Conservation (phyloP, 2,329 filamentous ascomycete species). For the Trichoderma aggressivum region DNA sequence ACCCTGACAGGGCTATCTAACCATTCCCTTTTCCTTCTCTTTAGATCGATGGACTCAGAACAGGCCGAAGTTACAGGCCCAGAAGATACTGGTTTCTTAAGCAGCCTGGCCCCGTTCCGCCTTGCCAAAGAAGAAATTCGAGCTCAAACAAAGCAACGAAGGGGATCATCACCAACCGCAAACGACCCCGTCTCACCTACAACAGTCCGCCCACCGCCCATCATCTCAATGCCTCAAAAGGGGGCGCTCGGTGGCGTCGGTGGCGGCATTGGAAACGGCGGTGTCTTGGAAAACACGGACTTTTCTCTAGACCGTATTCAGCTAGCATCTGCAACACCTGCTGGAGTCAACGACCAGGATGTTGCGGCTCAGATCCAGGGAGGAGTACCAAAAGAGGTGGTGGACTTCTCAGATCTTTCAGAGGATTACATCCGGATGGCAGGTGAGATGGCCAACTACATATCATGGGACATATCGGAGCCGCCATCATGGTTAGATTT, state of each 20-base stretch:
- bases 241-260: background rate
- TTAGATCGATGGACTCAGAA: background rate
- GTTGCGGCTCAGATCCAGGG: background rate
- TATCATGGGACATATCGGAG: slow-evolving; percentile 14
- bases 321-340: slow-evolving; percentile 6
- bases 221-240: slow-evolving; percentile 12
- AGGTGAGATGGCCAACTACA: slow-evolving; percentile 12
- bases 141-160: background rate
- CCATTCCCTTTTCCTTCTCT: background rate
- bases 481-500: slow-evolving; percentile 7
- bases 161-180: background rate
- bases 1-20: background rate
- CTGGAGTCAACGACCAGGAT: background rate
- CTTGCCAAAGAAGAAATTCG: slow-evolving; percentile 8
- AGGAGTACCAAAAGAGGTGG: background rate
- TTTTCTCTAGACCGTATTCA: slow-evolving; percentile 9
- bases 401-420: background rate
- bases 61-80: slow-evolving; percentile 7
- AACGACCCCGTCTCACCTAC: background rate
- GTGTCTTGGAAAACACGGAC: background rate
- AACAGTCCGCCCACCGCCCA: background rate
- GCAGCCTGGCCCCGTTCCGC: slow-evolving; percentile 1
- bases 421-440: slow-evolving; percentile 14
- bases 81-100: slow-evolving; percentile 1
- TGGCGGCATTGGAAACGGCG: background rate